Evolutionary conservation across 805 yeast species (phyloP), one percentile per base, ranked within the genome.

Genomic region (Lipomyces lipofer): DNA sequence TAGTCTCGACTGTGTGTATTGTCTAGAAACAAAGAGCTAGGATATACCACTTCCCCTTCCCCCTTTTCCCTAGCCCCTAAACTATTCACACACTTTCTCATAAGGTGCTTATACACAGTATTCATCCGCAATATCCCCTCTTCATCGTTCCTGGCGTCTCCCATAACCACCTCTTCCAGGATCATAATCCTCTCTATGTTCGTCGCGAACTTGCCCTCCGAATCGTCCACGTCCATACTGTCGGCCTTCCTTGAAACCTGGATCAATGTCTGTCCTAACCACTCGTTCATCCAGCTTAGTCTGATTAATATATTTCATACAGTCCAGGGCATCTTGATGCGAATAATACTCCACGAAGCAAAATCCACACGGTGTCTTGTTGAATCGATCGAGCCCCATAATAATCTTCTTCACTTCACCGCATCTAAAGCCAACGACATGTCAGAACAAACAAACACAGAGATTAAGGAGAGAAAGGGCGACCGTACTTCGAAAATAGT

Each of bases 311-410:
- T 83, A 92, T 68, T 89, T 87, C 67, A 92, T 81, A 1, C 97
- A 87, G 60, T 86, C 82, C 49, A 90, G 74, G 1, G 97, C 89
- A 47, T 88, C 90, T 47, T 77, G 77, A 42, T 84, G 83, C 27
- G 74, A 69, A 50, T 78, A 79, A 69, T 84, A 94, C 43, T 89
- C 85, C 36, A 94, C 90, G 68, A 94, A 94, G 68, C 97, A 91
- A 70, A 94, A 92, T 15, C 99, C 98, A 68, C 98, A 91, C 1
- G 99, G 99, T 1, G 97, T 91, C 65, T 85, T 82, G 62, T 87
- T 86, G 68, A 85, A 84, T 61, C 97, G 78, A 69, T 94, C 97
- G 33, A 94, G 78, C 0, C 99, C 99, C 98, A 94, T 94, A 48
- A 92, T 83, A 39, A 91, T 87, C 65, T 85, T 78, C 61, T 81